These are phyloP conservation scores for Pleodorina starrii DNA, from an alignment of 139 green algal genomes.

Conservation along the genomic window DNA sequence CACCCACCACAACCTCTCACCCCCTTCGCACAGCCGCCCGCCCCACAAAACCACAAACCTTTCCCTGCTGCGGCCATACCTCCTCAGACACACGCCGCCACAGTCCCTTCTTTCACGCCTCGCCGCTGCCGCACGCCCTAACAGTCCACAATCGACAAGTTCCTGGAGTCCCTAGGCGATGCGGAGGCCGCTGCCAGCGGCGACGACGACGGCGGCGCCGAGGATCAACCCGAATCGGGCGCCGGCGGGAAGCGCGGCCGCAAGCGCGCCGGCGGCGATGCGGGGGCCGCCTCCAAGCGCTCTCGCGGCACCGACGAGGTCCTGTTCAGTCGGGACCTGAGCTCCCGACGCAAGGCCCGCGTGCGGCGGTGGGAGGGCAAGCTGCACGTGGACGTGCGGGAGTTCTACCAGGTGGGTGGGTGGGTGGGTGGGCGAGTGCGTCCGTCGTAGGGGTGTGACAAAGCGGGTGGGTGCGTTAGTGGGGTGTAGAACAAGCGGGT, in stretches of 20 bases:
- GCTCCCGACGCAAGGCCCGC: slow-evolving; percentile 30
- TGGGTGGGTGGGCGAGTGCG: background rate
- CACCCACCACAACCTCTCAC: too few relatives aligned
- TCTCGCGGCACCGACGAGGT: background rate
- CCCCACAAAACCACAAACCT: too few relatives aligned
- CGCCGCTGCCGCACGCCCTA: too few relatives aligned
- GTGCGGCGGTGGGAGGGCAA: slow-evolving; percentile 65
- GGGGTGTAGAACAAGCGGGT: too few relatives aligned
- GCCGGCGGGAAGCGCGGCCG: background rate
- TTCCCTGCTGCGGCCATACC: too few relatives aligned
- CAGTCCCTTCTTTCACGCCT: too few relatives aligned
- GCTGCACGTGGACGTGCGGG: slow-evolving; percentile 64
- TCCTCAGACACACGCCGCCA: too few relatives aligned
- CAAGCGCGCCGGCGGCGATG: background rate
- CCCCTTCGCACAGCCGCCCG: too few relatives aligned
- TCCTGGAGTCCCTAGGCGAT: background rate
- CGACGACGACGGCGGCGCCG: background rate
- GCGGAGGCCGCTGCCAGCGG: background rate
- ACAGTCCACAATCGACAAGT: slow-evolving; percentile 38
- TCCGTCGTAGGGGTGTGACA: too few relatives aligned
- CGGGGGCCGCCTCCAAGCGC: background rate
- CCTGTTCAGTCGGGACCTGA: slow-evolving; percentile 23
- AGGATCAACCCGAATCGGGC: background rate
- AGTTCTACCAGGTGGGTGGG: slow-evolving; percentile 49
- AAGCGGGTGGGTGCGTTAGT: too few relatives aligned